A percentile compares a stretch with the other conserved stretches of the same genome.
Evolutionary conservation across 2,329 filamentous ascomycete species (phyloP).

Genomic region (Talaromyces sp.): DNA sequence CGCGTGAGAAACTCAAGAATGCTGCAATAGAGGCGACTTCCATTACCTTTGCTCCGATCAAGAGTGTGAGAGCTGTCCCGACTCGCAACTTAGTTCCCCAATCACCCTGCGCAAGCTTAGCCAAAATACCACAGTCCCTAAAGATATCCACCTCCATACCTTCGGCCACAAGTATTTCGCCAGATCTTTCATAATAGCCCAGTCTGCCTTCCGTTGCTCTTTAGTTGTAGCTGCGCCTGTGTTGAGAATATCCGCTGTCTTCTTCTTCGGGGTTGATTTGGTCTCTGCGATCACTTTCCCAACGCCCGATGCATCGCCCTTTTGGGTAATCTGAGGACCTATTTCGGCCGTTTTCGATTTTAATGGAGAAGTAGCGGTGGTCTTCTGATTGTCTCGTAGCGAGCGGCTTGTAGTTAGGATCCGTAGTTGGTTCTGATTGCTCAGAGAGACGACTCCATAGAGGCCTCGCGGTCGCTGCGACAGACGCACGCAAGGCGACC

Average conservation of each 20-base stretch:
- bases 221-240: conserved; percentile 64
- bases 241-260: conserved; percentile 56
- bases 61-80: conserved; percentile 71
- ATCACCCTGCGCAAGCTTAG: conserved; percentile 51
- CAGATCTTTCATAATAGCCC: conserved; percentile 99
- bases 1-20: background rate
- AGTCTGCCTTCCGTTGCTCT: conserved; percentile 93
- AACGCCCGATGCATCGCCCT: conserved; percentile 2
- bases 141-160: conserved; percentile 31
- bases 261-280: conserved; percentile 22
- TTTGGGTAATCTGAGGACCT: background rate
- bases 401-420: conserved; percentile 25
- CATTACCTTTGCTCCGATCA: conserved; percentile 79
- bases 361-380: background rate
- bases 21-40: background rate
- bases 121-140: background rate
- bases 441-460: conserved; percentile 20
- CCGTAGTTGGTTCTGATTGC: conserved; percentile 25
- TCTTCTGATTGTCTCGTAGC: conserved; percentile 21
- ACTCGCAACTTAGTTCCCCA: conserved; percentile 79
- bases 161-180: conserved; percentile 93
- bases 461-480: conserved; percentile 25
- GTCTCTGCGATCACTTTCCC: conserved; percentile 20
- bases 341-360: background rate
- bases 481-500: conserved; percentile 31